Base-by-base conservation (phyloP, 2,329 filamentous ascomycete genomes). In the Xylariomycetidae sp. region DNA sequence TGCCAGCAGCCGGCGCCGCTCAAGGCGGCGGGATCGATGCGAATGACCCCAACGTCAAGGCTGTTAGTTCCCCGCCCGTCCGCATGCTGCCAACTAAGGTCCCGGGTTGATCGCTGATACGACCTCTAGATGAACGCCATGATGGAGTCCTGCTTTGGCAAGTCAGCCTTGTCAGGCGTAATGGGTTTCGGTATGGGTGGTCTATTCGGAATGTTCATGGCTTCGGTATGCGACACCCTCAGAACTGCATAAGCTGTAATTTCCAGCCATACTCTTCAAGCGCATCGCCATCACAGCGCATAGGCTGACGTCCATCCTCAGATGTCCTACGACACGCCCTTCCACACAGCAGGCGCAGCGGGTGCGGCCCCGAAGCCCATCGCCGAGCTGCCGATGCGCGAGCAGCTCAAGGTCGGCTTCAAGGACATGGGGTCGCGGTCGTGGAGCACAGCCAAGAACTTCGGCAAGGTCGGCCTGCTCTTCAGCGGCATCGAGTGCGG, bases 281-380 rank as follows among this genome's bases (percentile, higher is more conserved):
- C n/a, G n/a, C 39, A 26, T 25, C 17, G 34, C 25, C 20, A 18
- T n/a, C n/a, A n/a, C n/a, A 23, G 15, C 16, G 23, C 20, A 34
- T 26, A 34, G 26, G 29, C 12, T 29, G 14, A 16, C 13, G 7
- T 12, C n/a, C n/a, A n/a, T 6, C 10, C 5, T 19, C 32, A 94
- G 87, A 98, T 98, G 92, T 83, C 87, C 63, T 98, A 98, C 74
- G 92, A 98, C 59, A 95, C 89, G 0, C 85, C 90, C 38, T 82
- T 88, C 63, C 82, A 76, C 58, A 46, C 50, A 23, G 38, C 57
- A 26, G 50, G 57, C 25, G 48, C 48, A 47, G 49, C 60, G 26
- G 62, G 62, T 51, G 48, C 56, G 29, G 50, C 58, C 13, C 50
- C 57, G 17, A 61, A 49, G 16, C 58, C 67, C 29, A 53, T 79